Percentiles rank a stretch among this genome's conserved stretches.
Evolutionary conservation across 257 asterid genomes (phyloP).

Genomic region (Fraxinus quadrangulata): DNA sequence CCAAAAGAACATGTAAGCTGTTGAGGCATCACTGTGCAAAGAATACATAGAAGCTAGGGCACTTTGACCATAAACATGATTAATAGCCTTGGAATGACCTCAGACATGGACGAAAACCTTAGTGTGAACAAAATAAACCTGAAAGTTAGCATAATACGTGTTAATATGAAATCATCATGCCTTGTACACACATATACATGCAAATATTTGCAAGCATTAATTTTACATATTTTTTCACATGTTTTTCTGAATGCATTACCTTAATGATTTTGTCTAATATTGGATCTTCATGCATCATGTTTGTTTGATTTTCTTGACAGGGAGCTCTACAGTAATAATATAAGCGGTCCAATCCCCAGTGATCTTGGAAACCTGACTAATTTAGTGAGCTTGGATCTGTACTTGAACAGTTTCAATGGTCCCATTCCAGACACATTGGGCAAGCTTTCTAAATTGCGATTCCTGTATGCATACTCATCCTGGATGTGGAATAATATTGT

Average conservation of each 20-base stretch:
- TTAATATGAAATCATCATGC: not conserved
- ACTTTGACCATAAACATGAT: too few relatives aligned
- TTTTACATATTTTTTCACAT: not conserved
- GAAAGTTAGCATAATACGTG: not conserved
- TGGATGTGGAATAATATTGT: conserved; percentile 19
- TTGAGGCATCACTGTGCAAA: too few relatives aligned
- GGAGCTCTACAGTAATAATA: conserved; percentile 95
- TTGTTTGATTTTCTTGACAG: conserved; percentile 40
- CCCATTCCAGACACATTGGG: conserved; percentile 91
- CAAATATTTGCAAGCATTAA: not conserved
- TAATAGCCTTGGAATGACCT: too few relatives aligned
- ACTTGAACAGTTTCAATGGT: conserved; percentile 83
- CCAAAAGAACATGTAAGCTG: too few relatives aligned
- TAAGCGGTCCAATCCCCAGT: conserved; percentile 77
- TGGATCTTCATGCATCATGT: conserved; percentile 17
- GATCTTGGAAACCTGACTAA: conserved; percentile 95
- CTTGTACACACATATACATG: not conserved
- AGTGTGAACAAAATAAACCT: too few relatives aligned
- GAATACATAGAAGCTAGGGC: too few relatives aligned
- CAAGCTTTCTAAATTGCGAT: conserved; percentile 78
- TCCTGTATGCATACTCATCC: conserved; percentile 71
- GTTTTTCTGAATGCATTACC: not conserved
- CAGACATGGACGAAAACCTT: too few relatives aligned
- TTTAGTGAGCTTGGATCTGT: conserved; percentile 98
- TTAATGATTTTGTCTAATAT: conserved; percentile 1